Conservation (phyloP, 139 green algal genomes). For the Gonium pectorale region DNA sequence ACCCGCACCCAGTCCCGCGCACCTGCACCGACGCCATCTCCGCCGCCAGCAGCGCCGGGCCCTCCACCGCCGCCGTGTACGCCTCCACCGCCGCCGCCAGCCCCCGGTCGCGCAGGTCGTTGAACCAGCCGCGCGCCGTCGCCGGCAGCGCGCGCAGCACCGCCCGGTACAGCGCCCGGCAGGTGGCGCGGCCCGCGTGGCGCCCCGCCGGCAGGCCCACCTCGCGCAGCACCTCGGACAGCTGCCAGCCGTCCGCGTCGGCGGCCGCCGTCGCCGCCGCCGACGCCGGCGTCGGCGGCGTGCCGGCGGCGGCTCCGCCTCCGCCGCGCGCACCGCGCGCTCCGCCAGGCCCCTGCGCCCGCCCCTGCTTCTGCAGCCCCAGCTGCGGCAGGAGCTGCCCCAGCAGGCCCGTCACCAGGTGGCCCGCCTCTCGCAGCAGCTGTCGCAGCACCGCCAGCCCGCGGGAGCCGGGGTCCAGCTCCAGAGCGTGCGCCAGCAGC, state of each 20-base stretch:
- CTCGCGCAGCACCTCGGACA: constrained; percentile 28
- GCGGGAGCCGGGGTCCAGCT: constrained; percentile 1
- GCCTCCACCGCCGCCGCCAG: constrained; percentile 75
- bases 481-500: constrained; percentile 60
- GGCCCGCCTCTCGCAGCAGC: constrained; percentile 25
- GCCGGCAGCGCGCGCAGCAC: constrained; percentile 84
- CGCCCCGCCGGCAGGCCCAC: constrained; percentile 24
- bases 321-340: not conserved
- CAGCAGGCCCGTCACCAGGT: constrained; percentile 31
- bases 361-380: constrained; percentile 42
- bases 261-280: not conserved
- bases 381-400: constrained; percentile 18
- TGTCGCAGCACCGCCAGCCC: constrained; percentile 6
- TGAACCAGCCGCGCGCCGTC: constrained; percentile 85
- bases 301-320: not conserved
- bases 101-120: constrained; percentile 76
- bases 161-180: constrained; percentile 65
- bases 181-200: not conserved
- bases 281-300: not conserved
- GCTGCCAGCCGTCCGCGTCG: constrained; percentile 34
- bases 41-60: constrained; percentile 77
- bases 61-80: constrained; percentile 85
- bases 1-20: not conserved
- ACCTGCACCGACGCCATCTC: constrained; percentile 80
- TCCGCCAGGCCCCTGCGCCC: not conserved